A percentile compares a stretch with the other conserved stretches of the same genome.
These are phyloP conservation scores for Priceomyces medius DNA, from an alignment of 805 yeast species.

Conservation along the genomic window DNA sequence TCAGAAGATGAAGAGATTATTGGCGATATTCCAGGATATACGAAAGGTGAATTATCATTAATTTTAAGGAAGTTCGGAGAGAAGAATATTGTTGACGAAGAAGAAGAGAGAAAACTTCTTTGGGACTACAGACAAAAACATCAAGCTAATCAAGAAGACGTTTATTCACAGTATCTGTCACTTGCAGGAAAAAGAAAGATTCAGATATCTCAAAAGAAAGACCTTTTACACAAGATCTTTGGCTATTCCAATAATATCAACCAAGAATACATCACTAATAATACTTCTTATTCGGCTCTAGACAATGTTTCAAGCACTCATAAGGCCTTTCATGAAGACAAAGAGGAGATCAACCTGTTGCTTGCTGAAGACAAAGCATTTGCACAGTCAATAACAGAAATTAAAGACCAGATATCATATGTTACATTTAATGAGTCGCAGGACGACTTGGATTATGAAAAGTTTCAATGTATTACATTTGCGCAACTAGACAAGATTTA, in stretches of 20 bases:
- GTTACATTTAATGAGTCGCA: not conserved
- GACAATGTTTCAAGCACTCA: conserved; percentile 38
- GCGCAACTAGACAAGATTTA: conserved; percentile 22
- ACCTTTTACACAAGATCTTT: conserved; percentile 35
- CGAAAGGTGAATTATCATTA: conserved; percentile 33
- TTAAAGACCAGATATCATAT: conserved; percentile 14
- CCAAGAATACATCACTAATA: conserved; percentile 41
- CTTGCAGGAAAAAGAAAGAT: conserved; percentile 35
- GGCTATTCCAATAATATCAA: conserved; percentile 39
- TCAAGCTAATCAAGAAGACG: conserved; percentile 31
- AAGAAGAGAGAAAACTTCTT: conserved; percentile 25
- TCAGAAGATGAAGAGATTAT: conserved; percentile 23
- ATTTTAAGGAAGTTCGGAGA: conserved; percentile 18
- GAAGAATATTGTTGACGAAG: conserved; percentile 13
- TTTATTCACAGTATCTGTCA: conserved; percentile 33
- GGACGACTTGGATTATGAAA: conserved; percentile 26
- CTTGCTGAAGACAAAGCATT: conserved; percentile 34
- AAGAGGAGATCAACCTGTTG: conserved; percentile 35
- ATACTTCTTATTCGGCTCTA: conserved; percentile 36
- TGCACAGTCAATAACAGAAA: conserved; percentile 22
- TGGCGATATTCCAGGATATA: conserved; percentile 39
- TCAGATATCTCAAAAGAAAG: conserved; percentile 41
- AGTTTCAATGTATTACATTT: conserved; percentile 22
- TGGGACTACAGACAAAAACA: conserved; percentile 31
- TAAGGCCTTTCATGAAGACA: conserved; percentile 42